Conservation (phyloP, 2,329 filamentous ascomycete species). For the Lasiodiplodia hormozganensis region DNA sequence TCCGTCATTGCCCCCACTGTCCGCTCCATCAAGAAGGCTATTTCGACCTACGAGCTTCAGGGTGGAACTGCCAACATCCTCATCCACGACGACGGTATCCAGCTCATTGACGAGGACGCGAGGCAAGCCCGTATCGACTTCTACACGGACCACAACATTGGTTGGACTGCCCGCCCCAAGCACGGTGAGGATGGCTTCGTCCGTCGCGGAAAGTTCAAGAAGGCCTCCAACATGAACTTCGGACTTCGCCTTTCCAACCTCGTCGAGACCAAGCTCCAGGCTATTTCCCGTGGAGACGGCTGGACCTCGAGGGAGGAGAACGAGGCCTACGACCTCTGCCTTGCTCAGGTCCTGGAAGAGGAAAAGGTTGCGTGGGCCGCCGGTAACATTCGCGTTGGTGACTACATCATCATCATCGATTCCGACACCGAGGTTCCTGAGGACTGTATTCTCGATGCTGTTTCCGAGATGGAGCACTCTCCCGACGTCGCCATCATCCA, state of each 20-base stretch:
- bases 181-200: slow-evolving; percentile 44
- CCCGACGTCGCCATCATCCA: slow-evolving; percentile 72
- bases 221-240: slow-evolving; percentile 78
- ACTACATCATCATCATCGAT: slow-evolving; percentile 28
- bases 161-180: slow-evolving; percentile 57
- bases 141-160: slow-evolving; percentile 58
- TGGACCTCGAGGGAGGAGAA: slow-evolving; percentile 38
- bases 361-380: slow-evolving; percentile 78
- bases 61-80: slow-evolving; percentile 74
- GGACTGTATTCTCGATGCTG: slow-evolving; percentile 79
- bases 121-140: slow-evolving; percentile 54
- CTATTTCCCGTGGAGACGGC: slow-evolving; percentile 45
- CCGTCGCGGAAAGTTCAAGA: slow-evolving; percentile 47
- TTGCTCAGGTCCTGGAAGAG: slow-evolving; percentile 70
- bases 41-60: slow-evolving; percentile 58
- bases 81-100: slow-evolving; percentile 73
- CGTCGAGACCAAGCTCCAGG: slow-evolving; percentile 65
- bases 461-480: slow-evolving; percentile 81
- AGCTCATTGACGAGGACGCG: slow-evolving; percentile 60
- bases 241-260: slow-evolving; percentile 67
- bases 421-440: slow-evolving; percentile 79
- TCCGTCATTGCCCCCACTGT: slow-evolving; percentile 50
- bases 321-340: slow-evolving; percentile 35
- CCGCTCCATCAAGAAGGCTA: slow-evolving; percentile 53
- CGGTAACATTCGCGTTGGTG: slow-evolving; percentile 81